Percentiles rank a stretch among this genome's conserved stretches.
Conservation (phyloP, 192 early-diverging fungal species). For the Podila verticillata region DNA sequence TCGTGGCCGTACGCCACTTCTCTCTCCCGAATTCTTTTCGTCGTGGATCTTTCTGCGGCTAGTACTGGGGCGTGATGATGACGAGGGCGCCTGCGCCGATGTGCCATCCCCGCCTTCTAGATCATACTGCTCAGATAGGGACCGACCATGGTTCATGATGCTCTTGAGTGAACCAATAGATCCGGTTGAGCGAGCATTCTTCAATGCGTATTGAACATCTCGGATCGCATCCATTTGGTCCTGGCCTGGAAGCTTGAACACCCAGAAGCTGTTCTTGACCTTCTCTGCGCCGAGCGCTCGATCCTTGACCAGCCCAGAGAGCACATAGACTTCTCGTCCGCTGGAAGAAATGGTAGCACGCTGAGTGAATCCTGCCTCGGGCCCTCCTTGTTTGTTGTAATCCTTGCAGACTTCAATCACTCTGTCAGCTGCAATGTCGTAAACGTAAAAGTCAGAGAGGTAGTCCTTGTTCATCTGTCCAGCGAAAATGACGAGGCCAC, state of each 20-base stretch:
- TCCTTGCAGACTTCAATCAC: constrained; percentile 84
- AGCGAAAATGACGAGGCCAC: constrained; percentile 88
- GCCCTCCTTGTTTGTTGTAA: constrained; percentile 77
- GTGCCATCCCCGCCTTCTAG: background rate
- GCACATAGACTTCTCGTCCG: constrained; percentile 86
- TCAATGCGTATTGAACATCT: constrained; percentile 27
- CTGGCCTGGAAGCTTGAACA: constrained; percentile 66
- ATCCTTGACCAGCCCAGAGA: constrained; percentile 77
- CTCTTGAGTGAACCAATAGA: constrained; percentile 45
- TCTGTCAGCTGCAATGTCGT: constrained; percentile 81
- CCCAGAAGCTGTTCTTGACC: constrained; percentile 83
- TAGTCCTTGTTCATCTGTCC: constrained; percentile 87
- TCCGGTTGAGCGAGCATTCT: constrained; percentile 18
- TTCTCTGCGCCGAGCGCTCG: constrained; percentile 60
- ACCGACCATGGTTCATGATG: constrained; percentile 33
- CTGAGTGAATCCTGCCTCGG: constrained; percentile 85
- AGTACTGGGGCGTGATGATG: background rate
- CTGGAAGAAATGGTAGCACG: constrained; percentile 83
- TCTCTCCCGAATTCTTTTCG: background rate
- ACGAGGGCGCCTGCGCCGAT: background rate
- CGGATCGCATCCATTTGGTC: constrained; percentile 46
- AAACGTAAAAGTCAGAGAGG: constrained; percentile 85
- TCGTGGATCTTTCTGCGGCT: constrained; percentile 10
- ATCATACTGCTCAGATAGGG: constrained; percentile 16
- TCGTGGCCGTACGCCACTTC: background rate